A percentile compares a stretch with the other conserved stretches of the same genome.
These are phyloP conservation scores for Gossypium arboreum DNA, from an alignment of 345 rosid species.

Conservation along the genomic window DNA sequence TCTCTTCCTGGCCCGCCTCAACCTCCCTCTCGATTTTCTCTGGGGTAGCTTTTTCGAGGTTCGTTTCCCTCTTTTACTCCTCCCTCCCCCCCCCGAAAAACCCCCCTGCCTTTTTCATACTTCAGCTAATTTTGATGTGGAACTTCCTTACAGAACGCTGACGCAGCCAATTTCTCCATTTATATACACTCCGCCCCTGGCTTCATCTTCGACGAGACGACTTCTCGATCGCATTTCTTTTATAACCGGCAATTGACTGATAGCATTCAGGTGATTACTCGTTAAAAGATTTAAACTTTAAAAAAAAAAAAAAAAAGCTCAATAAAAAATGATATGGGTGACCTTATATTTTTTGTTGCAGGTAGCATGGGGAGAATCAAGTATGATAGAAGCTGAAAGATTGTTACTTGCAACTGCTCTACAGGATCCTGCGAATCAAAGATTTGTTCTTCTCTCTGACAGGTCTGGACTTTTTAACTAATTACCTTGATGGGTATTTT, in stretches of 20 bases:
- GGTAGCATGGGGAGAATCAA: conserved; percentile 90
- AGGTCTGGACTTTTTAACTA: conserved; percentile 40
- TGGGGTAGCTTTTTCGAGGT: conserved; percentile 81
- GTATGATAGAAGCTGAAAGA: conserved; percentile 89
- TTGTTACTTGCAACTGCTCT: conserved; percentile 68
- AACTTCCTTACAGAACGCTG: conserved; percentile 43
- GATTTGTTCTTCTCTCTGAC: conserved; percentile 90
- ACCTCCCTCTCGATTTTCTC: conserved; percentile 64
- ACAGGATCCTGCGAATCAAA: conserved; percentile 74
- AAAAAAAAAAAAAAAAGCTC: background rate
- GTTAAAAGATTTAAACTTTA: background rate
- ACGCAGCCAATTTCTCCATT: conserved; percentile 58
- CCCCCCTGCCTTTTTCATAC: background rate
- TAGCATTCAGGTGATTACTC: conserved; percentile 52
- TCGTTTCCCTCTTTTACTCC: background rate
- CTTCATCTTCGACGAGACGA: conserved; percentile 61
- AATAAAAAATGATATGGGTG: background rate
- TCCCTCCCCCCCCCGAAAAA: background rate
- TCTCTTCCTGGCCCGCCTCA: conserved; percentile 51
- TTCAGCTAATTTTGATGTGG: background rate
- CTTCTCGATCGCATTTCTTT: conserved; percentile 69
- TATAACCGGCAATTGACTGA: conserved; percentile 63
- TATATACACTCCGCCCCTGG: conserved; percentile 78
- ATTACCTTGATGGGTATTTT: background rate
- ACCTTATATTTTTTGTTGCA: conserved; percentile 15